Evolutionary conservation across 2,329 filamentous ascomycete genomes (phyloP).

Genomic region (Arthrobotrys megalospora): DNA sequence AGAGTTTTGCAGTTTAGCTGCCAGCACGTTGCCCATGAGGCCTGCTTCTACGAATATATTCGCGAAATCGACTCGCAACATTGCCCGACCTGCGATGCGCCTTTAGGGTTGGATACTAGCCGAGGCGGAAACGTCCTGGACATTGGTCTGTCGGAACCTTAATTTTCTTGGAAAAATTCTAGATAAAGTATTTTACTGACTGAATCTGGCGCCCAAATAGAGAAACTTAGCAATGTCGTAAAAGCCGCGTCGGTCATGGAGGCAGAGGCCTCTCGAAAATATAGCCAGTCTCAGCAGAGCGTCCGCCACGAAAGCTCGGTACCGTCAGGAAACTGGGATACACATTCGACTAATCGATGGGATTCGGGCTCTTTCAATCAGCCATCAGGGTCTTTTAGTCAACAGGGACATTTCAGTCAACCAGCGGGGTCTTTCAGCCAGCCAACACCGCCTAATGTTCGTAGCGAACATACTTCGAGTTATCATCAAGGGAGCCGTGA

Average conservation of each 20-base stretch:
- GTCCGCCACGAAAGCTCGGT: conserved; percentile 49
- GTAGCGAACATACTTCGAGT: conserved; percentile 44
- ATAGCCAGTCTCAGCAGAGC: conserved; percentile 54
- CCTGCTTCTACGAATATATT: conserved; percentile 99
- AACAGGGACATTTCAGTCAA: conserved; percentile 75
- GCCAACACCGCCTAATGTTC: conserved; percentile 64
- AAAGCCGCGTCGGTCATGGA: conserved; percentile 78
- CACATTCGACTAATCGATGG: conserved; percentile 48
- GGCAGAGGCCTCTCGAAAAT: conserved; percentile 52
- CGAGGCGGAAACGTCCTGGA: conserved; percentile 92
- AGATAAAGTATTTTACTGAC: conserved; percentile 53
- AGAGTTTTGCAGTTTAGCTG: conserved; percentile 96
- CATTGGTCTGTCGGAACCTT: conserved; percentile 76
- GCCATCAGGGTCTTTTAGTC: conserved; percentile 66
- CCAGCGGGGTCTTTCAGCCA: conserved; percentile 66
- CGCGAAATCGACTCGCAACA: conserved; percentile 93
- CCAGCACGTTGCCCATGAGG: conserved; percentile 96
- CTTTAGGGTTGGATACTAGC: conserved; percentile 91
- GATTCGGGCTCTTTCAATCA: conserved; percentile 62
- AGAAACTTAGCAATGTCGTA: conserved; percentile 95
- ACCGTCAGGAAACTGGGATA: conserved; percentile 46
- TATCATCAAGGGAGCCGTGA: conserved; percentile 36
- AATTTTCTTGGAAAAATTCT: conserved; percentile 61
- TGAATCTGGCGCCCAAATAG: conserved; percentile 70
- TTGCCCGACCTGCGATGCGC: conserved; percentile 93